These are phyloP conservation scores for Baorangia bicolor DNA, from an alignment of 768 basidiomycete genomes.

Conservation along the genomic window DNA sequence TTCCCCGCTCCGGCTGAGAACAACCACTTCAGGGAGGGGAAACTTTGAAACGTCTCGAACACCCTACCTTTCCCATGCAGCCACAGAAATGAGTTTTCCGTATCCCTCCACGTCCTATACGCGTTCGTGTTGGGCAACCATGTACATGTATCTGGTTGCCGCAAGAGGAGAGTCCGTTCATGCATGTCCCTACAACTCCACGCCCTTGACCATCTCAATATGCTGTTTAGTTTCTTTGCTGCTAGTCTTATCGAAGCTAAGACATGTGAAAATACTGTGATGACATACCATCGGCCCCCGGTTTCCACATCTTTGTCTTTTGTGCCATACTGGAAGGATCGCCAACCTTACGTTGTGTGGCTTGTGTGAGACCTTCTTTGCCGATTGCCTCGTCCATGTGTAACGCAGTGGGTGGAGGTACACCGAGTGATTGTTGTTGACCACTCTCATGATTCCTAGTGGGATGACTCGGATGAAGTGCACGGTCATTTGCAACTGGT, in stretches of 20 bases:
- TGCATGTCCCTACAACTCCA: constrained; percentile 3
- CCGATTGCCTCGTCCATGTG: neutral
- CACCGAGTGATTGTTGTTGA: neutral
- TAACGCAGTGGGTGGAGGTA: too few relatives aligned
- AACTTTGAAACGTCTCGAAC: neutral
- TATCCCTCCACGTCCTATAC: constrained; percentile 4
- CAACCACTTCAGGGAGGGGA: neutral
- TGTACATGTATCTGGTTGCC: constrained; percentile 8
- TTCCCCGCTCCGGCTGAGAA: constrained; percentile 4
- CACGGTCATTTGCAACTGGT: accelerated
- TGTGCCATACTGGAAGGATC: neutral
- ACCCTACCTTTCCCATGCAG: constrained; percentile 15
- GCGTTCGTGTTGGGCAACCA: constrained; percentile 7
- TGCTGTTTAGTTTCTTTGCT: neutral
- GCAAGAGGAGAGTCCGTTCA: neutral
- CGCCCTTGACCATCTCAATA: constrained; percentile 6
- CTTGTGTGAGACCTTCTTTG: too few relatives aligned
- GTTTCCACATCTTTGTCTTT: neutral
- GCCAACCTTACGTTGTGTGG: too few relatives aligned
- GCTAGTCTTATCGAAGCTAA: neutral
- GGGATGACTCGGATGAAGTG: neutral
- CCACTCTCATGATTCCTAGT: constrained; percentile 3
- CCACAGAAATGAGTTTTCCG: constrained; percentile 6
- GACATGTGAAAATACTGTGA: neutral
- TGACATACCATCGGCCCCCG: neutral